Percentiles rank a stretch among this genome's conserved stretches.
Conservation (phyloP, 257 asterid genomes). For the Jasminum sambac region DNA sequence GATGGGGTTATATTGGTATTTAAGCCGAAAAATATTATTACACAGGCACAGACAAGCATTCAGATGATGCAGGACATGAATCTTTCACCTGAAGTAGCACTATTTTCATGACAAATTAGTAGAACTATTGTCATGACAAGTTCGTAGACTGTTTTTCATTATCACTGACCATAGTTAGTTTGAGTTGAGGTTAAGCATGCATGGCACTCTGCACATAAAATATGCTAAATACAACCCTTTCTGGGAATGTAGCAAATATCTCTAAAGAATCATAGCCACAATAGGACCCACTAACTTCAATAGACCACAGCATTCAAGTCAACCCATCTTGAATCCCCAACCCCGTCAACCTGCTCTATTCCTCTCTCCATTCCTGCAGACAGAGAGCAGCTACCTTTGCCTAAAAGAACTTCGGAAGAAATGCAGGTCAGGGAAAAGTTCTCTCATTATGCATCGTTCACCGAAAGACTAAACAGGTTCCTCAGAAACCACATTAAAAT, state of each 20-base stretch:
- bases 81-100: background rate
- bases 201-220: background rate
- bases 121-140: background rate
- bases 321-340: background rate
- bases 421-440: conserved; percentile 4
- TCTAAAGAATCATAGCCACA: background rate
- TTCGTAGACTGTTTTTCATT: background rate
- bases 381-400: background rate
- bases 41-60: background rate
- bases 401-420: conserved; percentile 12
- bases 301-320: background rate
- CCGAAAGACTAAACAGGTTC: background rate
- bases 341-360: background rate
- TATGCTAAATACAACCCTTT: background rate
- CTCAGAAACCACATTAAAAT: background rate
- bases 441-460: background rate
- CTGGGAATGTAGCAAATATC: background rate
- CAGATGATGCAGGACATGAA: background rate
- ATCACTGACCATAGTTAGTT: background rate
- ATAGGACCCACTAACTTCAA: background rate
- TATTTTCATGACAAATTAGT: background rate
- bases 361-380: background rate
- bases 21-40: background rate
- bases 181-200: background rate
- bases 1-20: background rate